Base-by-base conservation (phyloP, 2,329 filamentous ascomycete species). In the Nemania diffusa region DNA sequence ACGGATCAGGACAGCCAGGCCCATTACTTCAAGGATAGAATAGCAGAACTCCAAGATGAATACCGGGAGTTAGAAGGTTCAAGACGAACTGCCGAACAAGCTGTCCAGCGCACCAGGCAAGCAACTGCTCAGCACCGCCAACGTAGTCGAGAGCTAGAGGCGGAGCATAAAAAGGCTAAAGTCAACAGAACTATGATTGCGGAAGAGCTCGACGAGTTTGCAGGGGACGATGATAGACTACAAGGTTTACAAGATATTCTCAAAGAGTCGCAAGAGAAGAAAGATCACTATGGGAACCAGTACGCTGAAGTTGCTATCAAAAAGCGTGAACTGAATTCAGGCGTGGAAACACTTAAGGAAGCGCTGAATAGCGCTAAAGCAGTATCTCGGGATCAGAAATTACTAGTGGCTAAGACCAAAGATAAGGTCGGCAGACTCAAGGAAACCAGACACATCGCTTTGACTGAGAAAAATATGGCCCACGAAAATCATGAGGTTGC, bases 1-100 rank as follows among this genome's bases (percentile, higher is more conserved):
- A 90, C 92, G 0, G 92, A 97, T 75, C 83, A 88, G 27, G 90
- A 88, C 64, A 87, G 86, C 20, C 91, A 93, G 74, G 85, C 94
- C 46, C 75, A 78, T 6, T 79, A 85, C 15, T 83, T 85, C 51
- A 80, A 81, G 64, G 83, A 88, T 27, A 80, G 81, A 3, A 69
- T 88, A 2, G 79, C 84, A 27, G 84, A 88, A 42, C 82, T 92
- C 2, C 83, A 85, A 59, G 76, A 79, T 5, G 88, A 92, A 65
- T 77, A 89, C 53, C 78, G 80, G 2, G 82, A 84, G 1, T 78
- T 90, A 5, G 83, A 86, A 62, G 78, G 81, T 29, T 81, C 85
- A 56, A 78, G 83, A 61, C 81, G 82, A 27, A 78, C 81, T 17
- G 80, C 85, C 13, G 80, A 85, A 51, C 82, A 84, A 60, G 82